These are phyloP conservation scores for Rostrohypoxylon terebratum DNA, from an alignment of 495 filamentous ascomycete genomes.

Conservation along the genomic window DNA sequence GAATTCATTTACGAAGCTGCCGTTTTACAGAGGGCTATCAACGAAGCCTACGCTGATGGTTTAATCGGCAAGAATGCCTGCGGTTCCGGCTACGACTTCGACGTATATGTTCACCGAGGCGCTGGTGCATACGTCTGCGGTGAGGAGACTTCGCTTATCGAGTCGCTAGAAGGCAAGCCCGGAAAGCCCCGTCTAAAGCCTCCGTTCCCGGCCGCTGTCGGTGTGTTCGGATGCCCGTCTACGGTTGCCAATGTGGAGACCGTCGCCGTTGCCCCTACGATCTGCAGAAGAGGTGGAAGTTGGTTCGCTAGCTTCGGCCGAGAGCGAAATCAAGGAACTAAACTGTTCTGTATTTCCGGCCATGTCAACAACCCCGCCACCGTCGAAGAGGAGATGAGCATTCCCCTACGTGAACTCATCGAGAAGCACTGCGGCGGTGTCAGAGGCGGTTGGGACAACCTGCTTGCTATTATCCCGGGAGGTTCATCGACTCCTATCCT, in stretches of 20 bases:
- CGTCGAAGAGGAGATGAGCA: slow-evolving; percentile 99
- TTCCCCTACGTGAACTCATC: slow-evolving; percentile 91
- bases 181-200: slow-evolving; percentile 99
- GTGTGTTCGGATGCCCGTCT: slow-evolving; percentile 96
- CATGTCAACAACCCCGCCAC: slow-evolving; percentile 99
- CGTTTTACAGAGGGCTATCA: slow-evolving; percentile 91
- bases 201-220: slow-evolving; percentile 96
- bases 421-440: slow-evolving; percentile 98
- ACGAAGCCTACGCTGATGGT: slow-evolving; percentile 94
- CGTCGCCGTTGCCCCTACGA: slow-evolving; percentile 93
- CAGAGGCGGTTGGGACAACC: slow-evolving; percentile 96
- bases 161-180: slow-evolving; percentile 97
- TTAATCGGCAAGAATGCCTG: slow-evolving; percentile 98
- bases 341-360: slow-evolving; percentile 98
- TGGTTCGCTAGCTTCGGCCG: slow-evolving; percentile 96
- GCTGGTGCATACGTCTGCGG: slow-evolving; percentile 98
- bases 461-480: slow-evolving; percentile 93
- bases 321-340: slow-evolving; percentile 94
- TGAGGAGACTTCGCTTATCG: slow-evolving; percentile 97
- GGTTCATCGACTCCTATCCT: slow-evolving; percentile 97
- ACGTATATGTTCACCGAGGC: slow-evolving; percentile 95
- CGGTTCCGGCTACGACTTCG: slow-evolving; percentile 96
- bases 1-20: slow-evolving; percentile 99
- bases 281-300: slow-evolving; percentile 87
- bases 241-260: slow-evolving; percentile 99